Evolutionary conservation across 306 rosid genomes (phyloP).

Genomic region (Inga laurina): DNA sequence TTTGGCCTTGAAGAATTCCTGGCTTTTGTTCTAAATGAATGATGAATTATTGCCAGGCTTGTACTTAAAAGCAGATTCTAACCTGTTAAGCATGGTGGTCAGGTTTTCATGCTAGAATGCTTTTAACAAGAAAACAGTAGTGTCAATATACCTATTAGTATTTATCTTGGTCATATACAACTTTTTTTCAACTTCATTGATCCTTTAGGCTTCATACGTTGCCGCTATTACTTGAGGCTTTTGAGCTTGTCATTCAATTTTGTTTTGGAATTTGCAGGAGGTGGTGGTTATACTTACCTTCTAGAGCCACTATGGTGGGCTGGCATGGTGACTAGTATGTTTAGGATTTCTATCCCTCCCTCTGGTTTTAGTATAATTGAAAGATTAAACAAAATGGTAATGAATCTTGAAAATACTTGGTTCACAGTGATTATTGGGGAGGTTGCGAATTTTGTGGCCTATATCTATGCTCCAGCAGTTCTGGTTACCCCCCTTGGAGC

Average conservation of each 20-base stretch:
- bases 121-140: not conserved
- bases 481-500: conserved; percentile 98
- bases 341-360: not conserved
- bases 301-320: conserved; percentile 98
- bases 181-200: not conserved
- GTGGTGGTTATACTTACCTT: conserved; percentile 86
- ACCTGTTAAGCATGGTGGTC: not conserved
- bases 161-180: not conserved
- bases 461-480: conserved; percentile 93
- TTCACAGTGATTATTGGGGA: conserved; percentile 86
- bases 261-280: conserved; percentile 53
- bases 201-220: not conserved
- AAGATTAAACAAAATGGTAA: not conserved
- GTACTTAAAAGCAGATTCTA: conserved; percentile 26
- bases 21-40: not conserved
- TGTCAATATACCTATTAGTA: not conserved
- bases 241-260: conserved; percentile 1
- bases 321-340: conserved; percentile 95
- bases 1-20: not conserved
- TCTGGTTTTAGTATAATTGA: not conserved
- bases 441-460: conserved; percentile 90
- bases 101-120: not conserved
- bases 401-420: conserved; percentile 34
- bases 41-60: not conserved
- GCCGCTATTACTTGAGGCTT: not conserved